Conservation (phyloP, 108 stramenopile species). For the Skeletonema grethae region DNA sequence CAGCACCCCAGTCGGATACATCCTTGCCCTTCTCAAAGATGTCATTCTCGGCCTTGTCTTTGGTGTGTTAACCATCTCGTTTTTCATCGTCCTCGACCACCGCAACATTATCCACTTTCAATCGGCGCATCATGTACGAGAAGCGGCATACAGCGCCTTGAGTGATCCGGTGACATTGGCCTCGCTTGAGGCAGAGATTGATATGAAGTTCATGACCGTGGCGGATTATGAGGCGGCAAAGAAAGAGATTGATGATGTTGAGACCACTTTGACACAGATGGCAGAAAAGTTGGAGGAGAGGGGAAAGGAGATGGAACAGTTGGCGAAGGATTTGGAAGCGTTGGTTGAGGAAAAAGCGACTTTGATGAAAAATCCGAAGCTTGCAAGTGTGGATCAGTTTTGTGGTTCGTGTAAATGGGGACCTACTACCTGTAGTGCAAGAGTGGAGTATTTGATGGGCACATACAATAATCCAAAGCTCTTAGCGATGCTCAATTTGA, state of each 20-base stretch:
- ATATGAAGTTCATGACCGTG: constrained; percentile 45
- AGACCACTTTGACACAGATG: neutral
- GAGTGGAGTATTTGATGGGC: constrained; percentile 27
- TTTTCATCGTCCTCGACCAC: constrained; percentile 33
- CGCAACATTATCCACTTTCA: constrained; percentile 39
- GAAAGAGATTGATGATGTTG: constrained; percentile 35
- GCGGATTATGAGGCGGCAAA: constrained; percentile 45
- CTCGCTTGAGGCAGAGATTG: constrained; percentile 42
- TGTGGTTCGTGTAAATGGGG: constrained; percentile 30
- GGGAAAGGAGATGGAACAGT: constrained; percentile 40
- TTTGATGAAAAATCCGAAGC: constrained; percentile 30
- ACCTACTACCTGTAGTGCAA: constrained; percentile 11
- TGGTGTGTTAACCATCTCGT: constrained; percentile 26
- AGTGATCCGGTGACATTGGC: constrained; percentile 35
- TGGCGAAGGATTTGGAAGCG: constrained; percentile 42
- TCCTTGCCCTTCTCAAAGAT: constrained; percentile 26
- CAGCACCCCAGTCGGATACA: neutral
- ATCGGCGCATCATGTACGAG: constrained; percentile 39
- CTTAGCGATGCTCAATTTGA: constrained; percentile 8
- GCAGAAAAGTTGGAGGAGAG: neutral
- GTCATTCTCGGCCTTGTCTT: constrained; percentile 24
- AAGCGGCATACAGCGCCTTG: constrained; percentile 10
- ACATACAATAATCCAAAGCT: constrained; percentile 7
- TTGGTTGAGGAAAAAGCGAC: constrained; percentile 54
- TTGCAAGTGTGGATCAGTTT: constrained; percentile 25